phyloP scores from a whole-genome alignment of 2,329 filamentous ascomycete species.

The Calcarisporium arbuscula region DNA sequence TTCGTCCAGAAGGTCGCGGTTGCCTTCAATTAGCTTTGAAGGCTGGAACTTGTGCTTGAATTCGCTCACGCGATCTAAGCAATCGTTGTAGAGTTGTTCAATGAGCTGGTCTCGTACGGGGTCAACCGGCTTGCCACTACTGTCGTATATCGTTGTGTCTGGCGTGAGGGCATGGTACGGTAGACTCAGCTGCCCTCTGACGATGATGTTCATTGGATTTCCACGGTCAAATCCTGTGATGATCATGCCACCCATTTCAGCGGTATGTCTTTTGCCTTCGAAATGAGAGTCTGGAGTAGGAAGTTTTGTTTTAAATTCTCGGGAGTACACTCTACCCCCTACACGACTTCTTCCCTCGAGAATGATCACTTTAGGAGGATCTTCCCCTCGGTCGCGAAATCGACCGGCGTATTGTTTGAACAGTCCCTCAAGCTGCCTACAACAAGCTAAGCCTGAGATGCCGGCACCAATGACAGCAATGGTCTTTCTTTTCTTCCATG shows the following conservation, averaged over 20 bases:
- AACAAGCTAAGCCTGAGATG: constrained; percentile 88
- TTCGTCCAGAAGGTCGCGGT: constrained; percentile 73
- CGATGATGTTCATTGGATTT: constrained; percentile 85
- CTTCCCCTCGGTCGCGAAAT: constrained; percentile 59
- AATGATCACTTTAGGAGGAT: constrained; percentile 67
- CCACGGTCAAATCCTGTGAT: constrained; percentile 95
- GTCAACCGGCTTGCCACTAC: constrained; percentile 71
- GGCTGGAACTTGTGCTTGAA: constrained; percentile 75
- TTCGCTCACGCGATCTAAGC: constrained; percentile 82
- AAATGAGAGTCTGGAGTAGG: constrained; percentile 42
- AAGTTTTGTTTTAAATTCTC: constrained; percentile 54
- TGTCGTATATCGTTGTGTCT: constrained; percentile 87
- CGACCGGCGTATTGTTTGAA: constrained; percentile 71
- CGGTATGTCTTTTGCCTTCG: constrained; percentile 64
- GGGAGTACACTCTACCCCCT: constrained; percentile 90
- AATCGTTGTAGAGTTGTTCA: constrained; percentile 91
- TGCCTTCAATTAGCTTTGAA: constrained; percentile 70
- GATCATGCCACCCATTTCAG: constrained; percentile 97
- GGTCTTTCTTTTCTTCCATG: constrained; percentile 53
- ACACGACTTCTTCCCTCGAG: constrained; percentile 83
- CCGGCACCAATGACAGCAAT: constrained; percentile 87
- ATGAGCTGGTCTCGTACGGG: constrained; percentile 72
- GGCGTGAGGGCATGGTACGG: constrained; percentile 75
- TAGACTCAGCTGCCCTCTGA: constrained; percentile 83
- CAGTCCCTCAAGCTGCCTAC: constrained; percentile 81